Conservation (phyloP, 345 rosid species). For the Eucalyptus tenuipes region DNA sequence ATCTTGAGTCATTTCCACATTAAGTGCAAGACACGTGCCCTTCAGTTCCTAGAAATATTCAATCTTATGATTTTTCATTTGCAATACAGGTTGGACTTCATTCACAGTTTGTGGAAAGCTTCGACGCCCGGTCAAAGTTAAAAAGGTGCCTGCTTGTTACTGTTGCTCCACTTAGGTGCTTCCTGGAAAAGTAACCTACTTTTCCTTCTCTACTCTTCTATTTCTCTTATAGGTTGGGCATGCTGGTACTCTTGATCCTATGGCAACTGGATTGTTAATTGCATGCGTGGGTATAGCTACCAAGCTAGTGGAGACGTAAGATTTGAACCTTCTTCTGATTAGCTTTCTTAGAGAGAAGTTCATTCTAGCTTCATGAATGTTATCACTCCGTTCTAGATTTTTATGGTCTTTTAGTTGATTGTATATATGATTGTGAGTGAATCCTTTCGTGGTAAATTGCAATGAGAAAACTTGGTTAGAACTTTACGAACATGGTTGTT, state of each 20-base stretch:
- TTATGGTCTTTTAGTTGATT: not conserved
- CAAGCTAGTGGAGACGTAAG: conserved; percentile 76
- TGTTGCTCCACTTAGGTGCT: not conserved
- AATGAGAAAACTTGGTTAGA: not conserved
- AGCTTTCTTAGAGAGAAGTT: not conserved
- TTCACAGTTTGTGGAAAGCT: conserved; percentile 98
- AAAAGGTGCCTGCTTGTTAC: conserved; percentile 42
- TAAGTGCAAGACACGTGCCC: not conserved
- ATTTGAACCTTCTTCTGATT: not conserved
- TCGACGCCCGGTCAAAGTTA: conserved; percentile 73
- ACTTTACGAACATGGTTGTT: not conserved
- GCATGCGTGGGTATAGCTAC: conserved; percentile 92
- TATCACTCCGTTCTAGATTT: not conserved
- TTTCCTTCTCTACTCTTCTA: not conserved
- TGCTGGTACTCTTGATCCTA: conserved; percentile 98
- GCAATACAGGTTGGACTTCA: conserved; percentile 76
- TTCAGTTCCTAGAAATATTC: not conserved
- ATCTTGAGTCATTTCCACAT: not conserved
- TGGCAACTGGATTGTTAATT: conserved; percentile 93
- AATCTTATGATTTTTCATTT: not conserved
- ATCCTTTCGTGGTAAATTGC: not conserved
- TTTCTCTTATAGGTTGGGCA: conserved; percentile 66
- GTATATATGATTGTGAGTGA: not conserved
- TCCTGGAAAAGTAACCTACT: not conserved
- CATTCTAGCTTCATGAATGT: not conserved